Conservation (phyloP, 441 rosid genomes). For the Euphorbia celastroides region DNA sequence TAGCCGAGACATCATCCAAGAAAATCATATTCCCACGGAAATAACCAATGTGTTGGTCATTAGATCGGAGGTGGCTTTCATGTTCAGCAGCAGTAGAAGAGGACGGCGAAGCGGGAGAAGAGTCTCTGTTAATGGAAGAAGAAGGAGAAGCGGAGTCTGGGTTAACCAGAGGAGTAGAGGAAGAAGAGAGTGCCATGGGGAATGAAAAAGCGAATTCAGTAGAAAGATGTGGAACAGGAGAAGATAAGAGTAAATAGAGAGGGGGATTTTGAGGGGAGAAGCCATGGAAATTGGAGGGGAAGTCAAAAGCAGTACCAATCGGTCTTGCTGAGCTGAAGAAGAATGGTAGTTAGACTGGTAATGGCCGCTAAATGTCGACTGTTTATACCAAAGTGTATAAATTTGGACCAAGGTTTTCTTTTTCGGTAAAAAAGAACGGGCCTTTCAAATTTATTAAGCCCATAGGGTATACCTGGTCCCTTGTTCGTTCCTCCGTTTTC, state of each 20-base stretch:
- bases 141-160: conserved; percentile 15
- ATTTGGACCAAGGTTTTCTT: too few relatives aligned
- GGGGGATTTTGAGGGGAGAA: background rate
- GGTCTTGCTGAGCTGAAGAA: background rate
- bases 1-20: conserved; percentile 25
- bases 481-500: too few relatives aligned
- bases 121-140: conserved; percentile 23
- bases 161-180: background rate
- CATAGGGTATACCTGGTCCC: too few relatives aligned
- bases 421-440: too few relatives aligned
- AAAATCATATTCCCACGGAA: conserved; percentile 38
- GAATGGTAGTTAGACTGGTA: background rate
- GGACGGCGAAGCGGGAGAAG: conserved; percentile 24
- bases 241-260: background rate
- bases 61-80: conserved; percentile 20
- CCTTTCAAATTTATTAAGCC: too few relatives aligned
- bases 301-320: background rate
- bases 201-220: background rate
- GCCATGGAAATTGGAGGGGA: conserved; percentile 5
- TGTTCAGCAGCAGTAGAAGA: conserved; percentile 38
- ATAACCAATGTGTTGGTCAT: conserved; percentile 25
- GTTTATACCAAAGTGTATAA: too few relatives aligned
- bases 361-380: background rate
- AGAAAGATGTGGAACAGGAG: background rate
- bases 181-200: conserved; percentile 26